A percentile compares a stretch with the other conserved stretches of the same genome.
Evolutionary conservation across 805 yeast species (phyloP).

Genomic region (Yarrowia sp.): DNA sequence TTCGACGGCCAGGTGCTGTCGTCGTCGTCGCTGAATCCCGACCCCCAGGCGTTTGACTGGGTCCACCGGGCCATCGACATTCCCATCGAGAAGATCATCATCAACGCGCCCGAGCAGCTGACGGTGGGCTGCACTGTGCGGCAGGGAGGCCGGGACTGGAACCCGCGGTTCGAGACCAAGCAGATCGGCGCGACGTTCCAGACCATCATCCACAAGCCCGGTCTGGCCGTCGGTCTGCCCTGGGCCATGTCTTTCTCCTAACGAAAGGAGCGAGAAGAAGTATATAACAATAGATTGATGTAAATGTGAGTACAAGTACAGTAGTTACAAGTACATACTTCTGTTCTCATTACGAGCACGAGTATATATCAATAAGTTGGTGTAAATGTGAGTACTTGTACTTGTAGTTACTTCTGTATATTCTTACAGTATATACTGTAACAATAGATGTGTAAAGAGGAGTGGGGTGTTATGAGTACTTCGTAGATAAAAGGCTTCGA

Average conservation of each 20-base stretch:
- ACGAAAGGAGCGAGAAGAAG: neutral
- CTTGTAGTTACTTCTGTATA: no score
- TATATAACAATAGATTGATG: neutral
- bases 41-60: neutral
- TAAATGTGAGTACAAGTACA: neutral
- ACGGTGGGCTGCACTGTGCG: neutral
- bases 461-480: no score
- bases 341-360: no score
- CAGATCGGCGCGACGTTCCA: neutral
- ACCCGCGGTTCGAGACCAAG: neutral
- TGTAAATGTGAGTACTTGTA: neutral
- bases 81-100: slow-evolving; percentile 30
- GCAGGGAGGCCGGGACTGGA: slow-evolving; percentile 10
- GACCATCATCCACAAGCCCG: neutral
- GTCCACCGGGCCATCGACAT: neutral
- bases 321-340: no score
- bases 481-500: no score
- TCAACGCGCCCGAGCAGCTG: neutral
- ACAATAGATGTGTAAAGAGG: no score
- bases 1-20: slow-evolving; percentile 37
- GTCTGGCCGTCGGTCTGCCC: slow-evolving; percentile 3
- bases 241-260: slow-evolving; percentile 1
- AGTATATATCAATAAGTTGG: neutral
- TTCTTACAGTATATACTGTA: no score
- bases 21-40: slow-evolving; percentile 20